Base-by-base conservation (phyloP, 2,329 filamentous ascomycete species). In the Scedosporium aurantiacum region DNA sequence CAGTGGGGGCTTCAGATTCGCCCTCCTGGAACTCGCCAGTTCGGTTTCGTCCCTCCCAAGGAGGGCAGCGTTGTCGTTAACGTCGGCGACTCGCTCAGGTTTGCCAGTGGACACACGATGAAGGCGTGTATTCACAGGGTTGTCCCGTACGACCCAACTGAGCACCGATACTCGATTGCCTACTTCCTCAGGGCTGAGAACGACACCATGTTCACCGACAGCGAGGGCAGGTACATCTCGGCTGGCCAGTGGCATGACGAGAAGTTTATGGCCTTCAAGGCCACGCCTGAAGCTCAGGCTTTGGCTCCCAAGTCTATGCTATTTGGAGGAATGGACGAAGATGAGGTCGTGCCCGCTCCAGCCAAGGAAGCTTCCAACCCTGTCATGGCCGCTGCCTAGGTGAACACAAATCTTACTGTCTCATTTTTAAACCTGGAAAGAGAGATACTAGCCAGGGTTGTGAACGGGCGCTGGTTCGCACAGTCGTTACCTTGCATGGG, bases 171-270 rank as follows among this genome's bases (percentile, higher is more conserved):
- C 75, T 81, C 78, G 8, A 80, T 83, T 64, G 81, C 81, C 14
- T 84, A 83, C 70, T 83, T 83, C 73, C 73, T 83, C 59, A 75
- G 81, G 41, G 78, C 81, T 60, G 79, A 83, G 73, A 75, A 83
- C 69, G 79, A 80, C 66, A 78, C 78, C 67, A 77, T 79, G 74
- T 82, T 83, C 69, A 74, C 74, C 57, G 81, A 83, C 70, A 77
- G 75, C 65, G 78, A 80, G 72, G 81, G 81, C 62, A 72, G 79
- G 52, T 76, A 75, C 64, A 74, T 83, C 63, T 81, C 80, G 8
- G 79, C 81, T 47, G 75, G 75, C 57, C 74, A 80, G 71, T 81
- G 78, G 78, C 79, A 81, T 67, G 78, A 81, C 68, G 73, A 80
- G 71, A 82, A 81, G 72, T 80, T 80, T 73, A 76, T 77, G 68